Conservation (phyloP, 2,329 filamentous ascomycete species). For the Aspergillus sp. region DNA sequence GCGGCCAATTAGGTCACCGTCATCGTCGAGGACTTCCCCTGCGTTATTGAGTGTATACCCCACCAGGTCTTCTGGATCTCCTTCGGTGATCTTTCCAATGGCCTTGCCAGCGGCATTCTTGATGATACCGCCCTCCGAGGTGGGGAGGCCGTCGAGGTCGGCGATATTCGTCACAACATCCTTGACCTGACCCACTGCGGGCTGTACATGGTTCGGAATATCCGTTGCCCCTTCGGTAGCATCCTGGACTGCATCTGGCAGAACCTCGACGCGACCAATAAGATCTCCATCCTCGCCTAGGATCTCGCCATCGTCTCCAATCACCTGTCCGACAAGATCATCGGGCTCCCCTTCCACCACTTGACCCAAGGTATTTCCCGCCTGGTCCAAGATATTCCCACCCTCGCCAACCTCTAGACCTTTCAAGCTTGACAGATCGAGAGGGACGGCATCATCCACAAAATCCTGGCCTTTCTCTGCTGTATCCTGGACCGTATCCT, state of each 20-base stretch:
- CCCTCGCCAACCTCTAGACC: slow-evolving; percentile 34
- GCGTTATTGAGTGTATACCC: slow-evolving; percentile 37
- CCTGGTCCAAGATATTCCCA: slow-evolving; percentile 25
- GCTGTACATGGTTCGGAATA: slow-evolving; percentile 11
- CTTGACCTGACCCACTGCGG: slow-evolving; percentile 17
- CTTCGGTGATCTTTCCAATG: slow-evolving; percentile 36
- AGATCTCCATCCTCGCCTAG: slow-evolving; percentile 21
- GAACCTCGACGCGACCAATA: slow-evolving; percentile 29
- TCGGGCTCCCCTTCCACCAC: slow-evolving; percentile 35
- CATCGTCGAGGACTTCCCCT: slow-evolving; percentile 27
- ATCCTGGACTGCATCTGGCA: slow-evolving; percentile 7
- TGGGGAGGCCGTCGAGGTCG: slow-evolving; percentile 34
- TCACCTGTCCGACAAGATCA: slow-evolving; percentile 33
- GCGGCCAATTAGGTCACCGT: slow-evolving; percentile 33
- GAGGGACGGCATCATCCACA: too few relatives aligned
- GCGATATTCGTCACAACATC: slow-evolving; percentile 27
- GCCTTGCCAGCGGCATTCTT: slow-evolving; percentile 35
- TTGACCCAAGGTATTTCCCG: slow-evolving; percentile 30
- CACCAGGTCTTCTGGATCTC: slow-evolving; percentile 36
- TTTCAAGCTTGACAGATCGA: slow-evolving; percentile 20
- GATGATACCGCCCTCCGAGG: slow-evolving; percentile 51
- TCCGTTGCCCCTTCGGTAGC: slow-evolving; percentile 19
- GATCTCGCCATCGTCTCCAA: slow-evolving; percentile 29
- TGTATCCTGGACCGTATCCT: too few relatives aligned
- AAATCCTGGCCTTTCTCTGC: too few relatives aligned